These are phyloP conservation scores for Entomortierella beljakovae DNA, from an alignment of 192 early-diverging fungal genomes.

Conservation along the genomic window DNA sequence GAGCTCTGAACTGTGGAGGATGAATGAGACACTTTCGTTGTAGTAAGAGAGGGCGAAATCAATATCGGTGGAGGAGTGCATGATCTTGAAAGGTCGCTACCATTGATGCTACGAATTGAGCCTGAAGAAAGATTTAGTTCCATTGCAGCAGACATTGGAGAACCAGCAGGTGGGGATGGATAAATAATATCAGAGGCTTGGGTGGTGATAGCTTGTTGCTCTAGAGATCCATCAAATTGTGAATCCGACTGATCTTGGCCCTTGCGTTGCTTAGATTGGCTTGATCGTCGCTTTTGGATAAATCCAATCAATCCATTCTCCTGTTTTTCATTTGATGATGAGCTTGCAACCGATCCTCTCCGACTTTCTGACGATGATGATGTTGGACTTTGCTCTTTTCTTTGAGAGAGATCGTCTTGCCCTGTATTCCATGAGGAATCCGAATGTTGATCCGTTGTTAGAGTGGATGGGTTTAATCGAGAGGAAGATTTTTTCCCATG, in stretches of 20 bases:
- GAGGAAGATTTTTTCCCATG: not conserved
- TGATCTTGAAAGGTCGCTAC: not conserved
- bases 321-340: conserved; percentile 10
- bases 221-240: not conserved
- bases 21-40: conserved; percentile 36
- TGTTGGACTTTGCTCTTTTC: not conserved
- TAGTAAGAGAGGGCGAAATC: conserved; percentile 24
- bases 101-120: not conserved
- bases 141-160: not conserved
- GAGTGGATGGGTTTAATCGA: conserved; percentile 4
- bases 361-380: conserved; percentile 6
- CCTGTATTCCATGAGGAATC: not conserved
- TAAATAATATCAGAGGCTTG: not conserved
- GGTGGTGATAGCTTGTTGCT: conserved; percentile 7
- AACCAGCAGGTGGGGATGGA: not conserved
- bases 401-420: not conserved
- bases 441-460: not conserved
- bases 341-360: conserved; percentile 23
- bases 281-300: conserved; percentile 13
- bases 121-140: not conserved
- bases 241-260: not conserved
- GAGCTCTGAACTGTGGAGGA: conserved; percentile 14
- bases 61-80: conserved; percentile 23
- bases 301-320: conserved; percentile 18
- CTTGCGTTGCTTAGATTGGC: not conserved